Conservation (phyloP, 768 basidiomycete genomes). For the Lactarius hengduanensis region DNA sequence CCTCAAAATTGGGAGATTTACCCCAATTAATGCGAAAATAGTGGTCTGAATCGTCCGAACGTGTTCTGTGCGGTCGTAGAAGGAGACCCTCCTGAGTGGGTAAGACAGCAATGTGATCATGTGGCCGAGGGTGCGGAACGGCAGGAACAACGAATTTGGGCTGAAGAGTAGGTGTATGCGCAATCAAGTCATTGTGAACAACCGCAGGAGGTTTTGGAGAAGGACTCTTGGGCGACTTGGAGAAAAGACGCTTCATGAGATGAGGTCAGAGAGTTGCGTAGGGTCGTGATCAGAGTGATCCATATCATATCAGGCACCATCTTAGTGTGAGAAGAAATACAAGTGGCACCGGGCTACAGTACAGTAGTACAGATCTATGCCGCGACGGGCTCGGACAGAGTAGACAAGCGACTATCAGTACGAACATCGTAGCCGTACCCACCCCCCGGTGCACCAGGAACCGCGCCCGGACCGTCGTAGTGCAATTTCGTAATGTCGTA, state of each 20-base stretch:
- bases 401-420: conserved; percentile 53
- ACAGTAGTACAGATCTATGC: conserved; percentile 25
- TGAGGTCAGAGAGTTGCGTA: not conserved
- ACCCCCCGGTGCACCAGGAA: conserved; percentile 56
- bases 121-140: conserved; percentile 70
- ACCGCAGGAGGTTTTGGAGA: conserved; percentile 8
- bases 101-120: conserved; percentile 64
- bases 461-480: conserved; percentile 80
- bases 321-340: not conserved
- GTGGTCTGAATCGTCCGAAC: conserved; percentile 35
- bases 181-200: conserved; percentile 11
- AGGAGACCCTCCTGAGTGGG: conserved; percentile 62
- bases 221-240: conserved; percentile 22
- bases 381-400: conserved; percentile 42
- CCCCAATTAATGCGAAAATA: conserved; percentile 61
- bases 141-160: conserved; percentile 66
- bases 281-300: not conserved
- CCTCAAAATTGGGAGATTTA: conserved; percentile 53
- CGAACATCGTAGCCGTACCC: conserved; percentile 84
- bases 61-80: conserved; percentile 54
- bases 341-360: conserved; percentile 3
- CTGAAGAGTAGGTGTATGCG: conserved; percentile 43
- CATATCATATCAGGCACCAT: conserved; percentile 21
- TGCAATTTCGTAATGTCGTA: conserved; percentile 90
- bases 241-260: conserved; percentile 29